A percentile compares a stretch with the other conserved stretches of the same genome.
Evolutionary conservation across 805 yeast genomes (phyloP).

Genomic region (Wickerhamiella qilinensis): DNA sequence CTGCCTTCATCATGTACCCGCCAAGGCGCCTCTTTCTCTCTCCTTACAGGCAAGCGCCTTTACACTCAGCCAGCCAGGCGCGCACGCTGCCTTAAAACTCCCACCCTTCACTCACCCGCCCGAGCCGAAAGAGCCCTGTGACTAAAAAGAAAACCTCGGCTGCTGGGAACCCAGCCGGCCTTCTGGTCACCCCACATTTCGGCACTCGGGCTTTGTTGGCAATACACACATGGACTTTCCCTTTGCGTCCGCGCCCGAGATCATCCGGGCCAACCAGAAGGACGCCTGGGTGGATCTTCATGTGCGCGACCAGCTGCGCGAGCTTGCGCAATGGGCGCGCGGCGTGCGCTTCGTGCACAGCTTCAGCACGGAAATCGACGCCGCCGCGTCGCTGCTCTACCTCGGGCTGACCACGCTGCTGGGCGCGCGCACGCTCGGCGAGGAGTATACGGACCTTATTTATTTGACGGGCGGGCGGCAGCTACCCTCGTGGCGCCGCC

Average conservation of each 20-base stretch:
- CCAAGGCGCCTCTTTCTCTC: no score
- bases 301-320: constrained; percentile 38
- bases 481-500: constrained; percentile 21
- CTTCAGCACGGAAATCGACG: constrained; percentile 44
- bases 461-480: constrained; percentile 15
- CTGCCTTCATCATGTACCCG: no score
- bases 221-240: constrained; percentile 26
- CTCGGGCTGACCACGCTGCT: constrained; percentile 57
- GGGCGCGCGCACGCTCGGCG: constrained; percentile 78
- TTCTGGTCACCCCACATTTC: no score
- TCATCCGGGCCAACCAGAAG: constrained; percentile 81
- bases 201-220: neutral
- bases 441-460: constrained; percentile 65
- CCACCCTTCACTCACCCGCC: no score
- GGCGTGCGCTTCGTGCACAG: constrained; percentile 42
- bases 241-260: constrained; percentile 76
- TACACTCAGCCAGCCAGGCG: no score
- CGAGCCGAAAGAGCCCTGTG: no score
- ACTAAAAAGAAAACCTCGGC: no score
- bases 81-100: no score
- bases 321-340: constrained; percentile 36
- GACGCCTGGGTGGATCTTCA: constrained; percentile 56
- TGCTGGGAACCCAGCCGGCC: no score
- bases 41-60: no score
- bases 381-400: constrained; percentile 44